Base-by-base conservation (phyloP, 1,139 yeast genomes). In the Hyphopichia fennica region DNA sequence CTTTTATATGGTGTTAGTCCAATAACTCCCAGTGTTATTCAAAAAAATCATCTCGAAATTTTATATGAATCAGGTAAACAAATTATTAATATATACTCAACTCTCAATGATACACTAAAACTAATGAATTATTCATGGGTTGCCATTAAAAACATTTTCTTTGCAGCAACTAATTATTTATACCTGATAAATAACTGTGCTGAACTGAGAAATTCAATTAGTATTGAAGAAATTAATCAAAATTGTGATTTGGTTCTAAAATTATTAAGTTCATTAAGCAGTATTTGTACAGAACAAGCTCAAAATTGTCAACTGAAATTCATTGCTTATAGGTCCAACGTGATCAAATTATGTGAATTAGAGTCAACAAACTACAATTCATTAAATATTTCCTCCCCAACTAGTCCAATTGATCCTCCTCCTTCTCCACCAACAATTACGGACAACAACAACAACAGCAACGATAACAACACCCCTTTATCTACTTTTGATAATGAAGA, bases 401-500 rank as follows among this genome's bases (percentile, higher is more conserved):
- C 6, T 13, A 27, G 14, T 13, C n/a, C 30, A 27, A n/a, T 27
- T 27, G 5, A 8, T 27, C 14, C 30, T 11, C 14, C 8, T 27
- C 15, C 30, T 13, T 5, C n/a, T 40, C 42, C 10, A 7, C 8
- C 23, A 6, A 9, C n/a, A n/a, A n/a, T n/a, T n/a, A n/a, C n/a
- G n/a, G n/a, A n/a, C n/a, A n/a, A n/a, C n/a, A n/a, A n/a, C n/a
- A n/a, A n/a, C n/a, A n/a, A n/a, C n/a, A n/a, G n/a, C n/a, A n/a
- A n/a, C n/a, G n/a, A n/a, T n/a, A n/a, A n/a, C n/a, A n/a, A n/a
- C n/a, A n/a, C 23, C 23, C 23, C 23, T 22, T 22, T 9, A 22
- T 22, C n/a, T n/a, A n/a, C n/a, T n/a, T 35, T 45, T 20, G 47
- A 42, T 17, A 45, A 43, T 33, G 42, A 36, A 8, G 49, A 44